These are phyloP conservation scores for Plasmodium berghei DNA, from an alignment of 169 alveolate genomes.

Conservation along the genomic window DNA sequence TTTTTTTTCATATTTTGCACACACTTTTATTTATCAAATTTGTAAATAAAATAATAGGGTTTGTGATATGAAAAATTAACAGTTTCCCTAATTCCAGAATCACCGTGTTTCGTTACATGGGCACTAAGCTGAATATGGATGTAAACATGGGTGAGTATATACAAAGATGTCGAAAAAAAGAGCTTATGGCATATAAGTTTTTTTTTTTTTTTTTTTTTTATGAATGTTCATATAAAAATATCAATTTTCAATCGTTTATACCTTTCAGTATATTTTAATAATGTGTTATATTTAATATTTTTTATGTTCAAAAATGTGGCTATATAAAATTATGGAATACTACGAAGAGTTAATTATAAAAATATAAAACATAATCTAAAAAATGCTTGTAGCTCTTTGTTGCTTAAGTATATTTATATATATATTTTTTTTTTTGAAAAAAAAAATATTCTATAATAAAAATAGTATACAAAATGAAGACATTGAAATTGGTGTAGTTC, in stretches of 20 bases:
- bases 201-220: too few species aligned
- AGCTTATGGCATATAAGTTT: too few species aligned
- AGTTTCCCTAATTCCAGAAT: constrained; percentile 26
- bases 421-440: constrained; percentile 22
- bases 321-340: constrained; percentile 47
- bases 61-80: constrained; percentile 11
- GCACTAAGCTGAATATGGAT: constrained; percentile 30
- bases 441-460: constrained; percentile 11
- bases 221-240: too few species aligned
- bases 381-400: constrained; percentile 13
- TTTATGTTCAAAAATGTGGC: constrained; percentile 24
- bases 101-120: constrained; percentile 43
- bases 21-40: not conserved
- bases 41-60: constrained; percentile 53
- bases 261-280: too few species aligned
- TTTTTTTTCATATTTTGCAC: not conserved
- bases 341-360: constrained; percentile 4
- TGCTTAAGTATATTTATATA: constrained; percentile 19
- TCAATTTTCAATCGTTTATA: too few species aligned
- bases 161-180: not conserved
- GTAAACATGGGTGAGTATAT: not conserved
- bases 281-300: not conserved
- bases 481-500: constrained; percentile 61
- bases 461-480: constrained; percentile 20
- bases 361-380: constrained; percentile 11